phyloP scores from a whole-genome alignment of 2,329 filamentous ascomycete genomes.

The Rhynchosporium agropyri region DNA sequence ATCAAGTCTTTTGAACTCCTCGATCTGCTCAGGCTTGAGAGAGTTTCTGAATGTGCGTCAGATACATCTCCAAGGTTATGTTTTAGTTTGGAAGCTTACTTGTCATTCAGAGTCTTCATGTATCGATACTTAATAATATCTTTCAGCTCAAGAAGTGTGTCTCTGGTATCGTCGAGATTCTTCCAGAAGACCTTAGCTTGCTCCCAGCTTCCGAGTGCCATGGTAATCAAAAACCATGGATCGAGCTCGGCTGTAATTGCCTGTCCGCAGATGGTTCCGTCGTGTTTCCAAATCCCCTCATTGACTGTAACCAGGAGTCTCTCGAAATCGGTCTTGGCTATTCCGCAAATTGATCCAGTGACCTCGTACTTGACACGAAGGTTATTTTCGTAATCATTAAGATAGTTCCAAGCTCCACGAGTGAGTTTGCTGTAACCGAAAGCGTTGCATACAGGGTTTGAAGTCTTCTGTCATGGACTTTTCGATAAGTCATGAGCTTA shows the following conservation, averaged over 20 bases:
- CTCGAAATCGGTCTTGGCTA: slow-evolving; percentile 24
- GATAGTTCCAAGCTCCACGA: slow-evolving; percentile 25
- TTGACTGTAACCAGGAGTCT: slow-evolving; percentile 25
- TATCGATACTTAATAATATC: slow-evolving; percentile 29
- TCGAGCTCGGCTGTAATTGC: slow-evolving; percentile 23
- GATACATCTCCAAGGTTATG: neutral
- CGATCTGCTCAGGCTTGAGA: slow-evolving; percentile 16
- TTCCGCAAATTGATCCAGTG: slow-evolving; percentile 16
- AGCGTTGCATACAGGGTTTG: slow-evolving; percentile 26
- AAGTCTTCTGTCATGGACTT: slow-evolving; percentile 24
- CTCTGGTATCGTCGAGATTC: slow-evolving; percentile 24
- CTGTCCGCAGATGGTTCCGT: slow-evolving; percentile 22
- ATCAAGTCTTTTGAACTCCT: slow-evolving; percentile 22
- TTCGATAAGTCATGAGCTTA: slow-evolving; percentile 27
- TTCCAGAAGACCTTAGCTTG: slow-evolving; percentile 25
- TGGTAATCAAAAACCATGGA: slow-evolving; percentile 29
- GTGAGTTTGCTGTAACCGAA: slow-evolving; percentile 22
- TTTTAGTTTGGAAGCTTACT: slow-evolving; percentile 8
- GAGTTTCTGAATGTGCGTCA: slow-evolving; percentile 12
- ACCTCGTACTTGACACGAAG: slow-evolving; percentile 24
- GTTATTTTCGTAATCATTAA: slow-evolving; percentile 26
- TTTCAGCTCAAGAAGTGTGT: slow-evolving; percentile 24
- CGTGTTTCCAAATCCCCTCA: slow-evolving; percentile 24
- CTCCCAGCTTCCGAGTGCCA: slow-evolving; percentile 22
- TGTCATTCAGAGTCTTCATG: slow-evolving; percentile 24